A percentile compares a stretch with the other conserved stretches of the same genome.
Conservation (phyloP, 306 rosid genomes). For the Fragaria vesca region DNA sequence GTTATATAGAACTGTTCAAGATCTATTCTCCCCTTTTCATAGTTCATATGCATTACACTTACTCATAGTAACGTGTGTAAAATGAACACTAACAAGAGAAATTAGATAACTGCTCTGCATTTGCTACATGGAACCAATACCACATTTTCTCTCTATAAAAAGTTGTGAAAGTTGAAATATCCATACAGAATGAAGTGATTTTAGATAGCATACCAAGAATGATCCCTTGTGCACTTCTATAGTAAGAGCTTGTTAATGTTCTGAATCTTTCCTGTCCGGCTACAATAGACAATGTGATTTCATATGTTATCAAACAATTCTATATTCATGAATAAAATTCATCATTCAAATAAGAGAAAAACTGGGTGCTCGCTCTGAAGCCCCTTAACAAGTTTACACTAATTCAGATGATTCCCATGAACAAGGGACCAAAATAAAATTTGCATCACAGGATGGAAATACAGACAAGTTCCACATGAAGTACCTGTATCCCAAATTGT, state of each 20-base stretch:
- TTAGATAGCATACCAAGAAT: conserved; percentile 69
- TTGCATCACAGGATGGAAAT: not conserved
- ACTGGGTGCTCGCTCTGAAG: not conserved
- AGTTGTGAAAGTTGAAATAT: not conserved
- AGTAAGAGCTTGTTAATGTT: conserved; percentile 89
- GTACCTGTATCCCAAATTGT: conserved; percentile 99
- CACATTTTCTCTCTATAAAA: not conserved
- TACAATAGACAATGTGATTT: conserved; percentile 45
- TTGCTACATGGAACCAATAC: conserved; percentile 3
- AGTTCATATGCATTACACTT: not conserved
- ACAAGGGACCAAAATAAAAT: not conserved
- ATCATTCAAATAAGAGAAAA: not conserved
- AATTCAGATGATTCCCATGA: not conserved
- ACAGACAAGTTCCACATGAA: not conserved
- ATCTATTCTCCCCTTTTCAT: not conserved
- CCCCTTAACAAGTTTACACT: not conserved
- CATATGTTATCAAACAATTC: not conserved
- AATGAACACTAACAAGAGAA: not conserved
- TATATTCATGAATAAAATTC: not conserved
- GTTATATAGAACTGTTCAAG: not conserved
- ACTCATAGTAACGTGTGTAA: not conserved
- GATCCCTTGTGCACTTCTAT: conserved; percentile 93
- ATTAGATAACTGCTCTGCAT: not conserved
- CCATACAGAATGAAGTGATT: not conserved
- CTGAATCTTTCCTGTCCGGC: conserved; percentile 99